Evolutionary conservation across 202 grass and related monocot species (phyloP).

Genomic region (Dendrocalamus latiflorus): DNA sequence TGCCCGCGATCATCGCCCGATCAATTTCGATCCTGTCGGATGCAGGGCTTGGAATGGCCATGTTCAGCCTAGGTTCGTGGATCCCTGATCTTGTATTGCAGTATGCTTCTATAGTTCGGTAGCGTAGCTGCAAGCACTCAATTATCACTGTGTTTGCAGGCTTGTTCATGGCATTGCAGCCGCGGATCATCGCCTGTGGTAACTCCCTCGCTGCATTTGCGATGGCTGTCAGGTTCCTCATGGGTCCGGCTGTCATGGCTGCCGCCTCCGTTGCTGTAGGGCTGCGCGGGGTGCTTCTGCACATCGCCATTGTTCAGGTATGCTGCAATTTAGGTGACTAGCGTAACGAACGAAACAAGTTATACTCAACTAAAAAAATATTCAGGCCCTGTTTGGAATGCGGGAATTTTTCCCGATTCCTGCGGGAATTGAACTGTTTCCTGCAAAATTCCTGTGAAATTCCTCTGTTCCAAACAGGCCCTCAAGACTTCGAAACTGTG

Average conservation of each 20-base stretch:
- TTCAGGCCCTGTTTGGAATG: no score
- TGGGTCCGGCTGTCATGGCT: constrained; percentile 74
- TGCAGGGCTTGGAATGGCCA: constrained; percentile 89
- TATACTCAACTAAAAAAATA: background rate
- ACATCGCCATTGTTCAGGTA: constrained; percentile 90
- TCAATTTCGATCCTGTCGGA: constrained; percentile 72
- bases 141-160: constrained; percentile 29
- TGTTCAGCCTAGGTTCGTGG: constrained; percentile 79
- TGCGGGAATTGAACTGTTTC: no score
- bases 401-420: no score
- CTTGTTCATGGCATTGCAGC: constrained; percentile 92
- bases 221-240: constrained; percentile 70
- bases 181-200: constrained; percentile 83
- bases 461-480: no score
- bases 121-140: background rate
- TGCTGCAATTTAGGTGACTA: background rate
- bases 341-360: background rate
- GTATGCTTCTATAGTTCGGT: background rate
- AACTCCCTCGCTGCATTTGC: constrained; percentile 59
- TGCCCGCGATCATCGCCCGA: constrained; percentile 65
- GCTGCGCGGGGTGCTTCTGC: constrained; percentile 66
- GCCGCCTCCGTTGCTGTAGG: constrained; percentile 68
- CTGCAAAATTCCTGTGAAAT: no score
- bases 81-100: background rate
- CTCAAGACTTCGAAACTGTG: background rate